These are phyloP conservation scores for Petasospora fabianii DNA, from an alignment of 1,139 yeast species.

Conservation along the genomic window DNA sequence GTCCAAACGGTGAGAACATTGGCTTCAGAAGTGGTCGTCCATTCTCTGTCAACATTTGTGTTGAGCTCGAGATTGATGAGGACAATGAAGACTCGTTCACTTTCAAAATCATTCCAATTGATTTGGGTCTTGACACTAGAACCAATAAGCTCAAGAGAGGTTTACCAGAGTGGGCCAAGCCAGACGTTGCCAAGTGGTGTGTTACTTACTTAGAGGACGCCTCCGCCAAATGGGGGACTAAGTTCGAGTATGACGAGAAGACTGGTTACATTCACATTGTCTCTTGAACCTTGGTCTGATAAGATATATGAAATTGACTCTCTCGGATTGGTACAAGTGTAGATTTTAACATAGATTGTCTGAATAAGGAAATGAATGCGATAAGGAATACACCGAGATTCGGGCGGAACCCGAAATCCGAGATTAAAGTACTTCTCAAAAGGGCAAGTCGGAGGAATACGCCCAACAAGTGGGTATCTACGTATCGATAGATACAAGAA, in stretches of 20 bases:
- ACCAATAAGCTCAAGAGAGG: slow-evolving; percentile 23
- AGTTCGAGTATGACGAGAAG: slow-evolving; percentile 20
- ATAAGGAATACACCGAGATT: too few relatives aligned
- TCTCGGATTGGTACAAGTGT: too few relatives aligned
- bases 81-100: slow-evolving; percentile 12
- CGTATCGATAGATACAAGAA: too few relatives aligned
- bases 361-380: too few relatives aligned
- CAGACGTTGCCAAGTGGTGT: slow-evolving; percentile 21
- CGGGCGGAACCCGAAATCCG: too few relatives aligned
- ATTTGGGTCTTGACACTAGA: slow-evolving; percentile 24
- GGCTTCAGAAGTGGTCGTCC: slow-evolving; percentile 26
- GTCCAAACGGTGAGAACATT: slow-evolving; percentile 24
- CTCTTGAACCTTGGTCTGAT: too few relatives aligned
- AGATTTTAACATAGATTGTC: too few relatives aligned
- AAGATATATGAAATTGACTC: too few relatives aligned
- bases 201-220: slow-evolving; percentile 23
- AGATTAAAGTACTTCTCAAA: too few relatives aligned
- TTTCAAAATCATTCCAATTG: slow-evolving; percentile 26
- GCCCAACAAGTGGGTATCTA: too few relatives aligned
- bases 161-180: slow-evolving; percentile 25
- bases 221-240: slow-evolving; percentile 26
- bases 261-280: slow-evolving; percentile 25
- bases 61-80: slow-evolving; percentile 22
- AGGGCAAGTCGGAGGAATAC: too few relatives aligned
- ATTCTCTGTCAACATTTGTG: slow-evolving; percentile 27